These are phyloP conservation scores for Leccinum fibrillosum DNA, from an alignment of 768 basidiomycete genomes.

Conservation along the genomic window DNA sequence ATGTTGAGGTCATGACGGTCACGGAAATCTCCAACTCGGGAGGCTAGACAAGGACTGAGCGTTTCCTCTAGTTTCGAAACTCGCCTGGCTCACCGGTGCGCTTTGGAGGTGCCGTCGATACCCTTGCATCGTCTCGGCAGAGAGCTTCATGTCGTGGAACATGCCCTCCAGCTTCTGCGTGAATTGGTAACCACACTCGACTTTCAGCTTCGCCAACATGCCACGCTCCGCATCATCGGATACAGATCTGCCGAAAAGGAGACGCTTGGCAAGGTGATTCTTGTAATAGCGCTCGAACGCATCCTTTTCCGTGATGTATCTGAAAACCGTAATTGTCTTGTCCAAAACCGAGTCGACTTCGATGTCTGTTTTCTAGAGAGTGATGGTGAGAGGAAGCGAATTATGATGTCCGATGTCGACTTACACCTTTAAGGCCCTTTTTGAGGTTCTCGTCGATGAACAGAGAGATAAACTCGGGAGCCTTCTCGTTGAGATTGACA, in stretches of 20 bases:
- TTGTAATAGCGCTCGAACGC: slow-evolving; percentile 99
- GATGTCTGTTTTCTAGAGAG: slow-evolving; percentile 81
- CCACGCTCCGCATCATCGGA: slow-evolving; percentile 97
- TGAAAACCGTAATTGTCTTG: slow-evolving; percentile 95
- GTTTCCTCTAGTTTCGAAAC: neutral
- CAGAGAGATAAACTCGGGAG: slow-evolving; percentile 92
- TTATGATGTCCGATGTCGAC: slow-evolving; percentile 26
- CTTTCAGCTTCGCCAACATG: slow-evolving; percentile 95
- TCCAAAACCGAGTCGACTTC: slow-evolving; percentile 90
- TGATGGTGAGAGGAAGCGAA: neutral
- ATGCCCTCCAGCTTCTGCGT: slow-evolving; percentile 98
- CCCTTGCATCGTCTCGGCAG: slow-evolving; percentile 72
- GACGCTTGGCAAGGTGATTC: slow-evolving; percentile 87
- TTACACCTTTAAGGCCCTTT: slow-evolving; percentile 90
- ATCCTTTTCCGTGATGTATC: slow-evolving; percentile 93
- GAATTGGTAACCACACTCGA: slow-evolving; percentile 95
- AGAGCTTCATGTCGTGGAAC: slow-evolving; percentile 96
- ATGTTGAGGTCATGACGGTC: slow-evolving; percentile 93
- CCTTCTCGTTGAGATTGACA: slow-evolving; percentile 82
- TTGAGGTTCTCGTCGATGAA: slow-evolving; percentile 97
- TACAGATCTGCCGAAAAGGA: slow-evolving; percentile 81
- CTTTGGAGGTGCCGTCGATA: slow-evolving; percentile 64
- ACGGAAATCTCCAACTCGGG: slow-evolving; percentile 80
- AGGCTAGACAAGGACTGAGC: slow-evolving; percentile 42
- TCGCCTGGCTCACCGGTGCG: slow-evolving; percentile 48